Conservation (phyloP, 2,329 filamentous ascomycete genomes). For the Botrytis galanthina region DNA sequence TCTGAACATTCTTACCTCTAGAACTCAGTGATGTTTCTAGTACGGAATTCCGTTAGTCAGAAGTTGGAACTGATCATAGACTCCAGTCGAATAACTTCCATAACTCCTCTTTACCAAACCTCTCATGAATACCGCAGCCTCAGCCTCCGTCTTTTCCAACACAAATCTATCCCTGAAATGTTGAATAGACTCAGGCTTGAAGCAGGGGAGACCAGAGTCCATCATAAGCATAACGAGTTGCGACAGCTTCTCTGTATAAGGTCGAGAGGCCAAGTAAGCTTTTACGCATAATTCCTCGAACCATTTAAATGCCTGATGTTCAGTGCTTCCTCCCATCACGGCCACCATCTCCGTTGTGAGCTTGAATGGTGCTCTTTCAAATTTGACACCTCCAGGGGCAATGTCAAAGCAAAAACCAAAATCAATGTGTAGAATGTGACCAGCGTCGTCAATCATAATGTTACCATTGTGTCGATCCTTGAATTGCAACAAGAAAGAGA, state of each 20-base stretch:
- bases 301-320: conserved; percentile 86
- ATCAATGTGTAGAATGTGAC: conserved; percentile 97
- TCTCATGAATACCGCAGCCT: conserved; percentile 92
- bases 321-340: conserved; percentile 90
- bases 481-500: conserved; percentile 95
- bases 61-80: conserved; percentile 97
- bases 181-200: conserved; percentile 91
- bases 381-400: conserved; percentile 92
- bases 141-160: conserved; percentile 83
- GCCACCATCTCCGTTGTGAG: conserved; percentile 95
- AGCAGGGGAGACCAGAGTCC: conserved; percentile 92
- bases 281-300: conserved; percentile 98
- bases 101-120: conserved; percentile 88
- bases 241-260: conserved; percentile 82
- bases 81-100: conserved; percentile 84
- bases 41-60: conserved; percentile 97
- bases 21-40: conserved; percentile 23
- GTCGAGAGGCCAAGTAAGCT: conserved; percentile 83
- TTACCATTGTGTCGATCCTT: conserved; percentile 99
- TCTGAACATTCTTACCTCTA: background rate
- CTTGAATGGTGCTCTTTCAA: conserved; percentile 98
- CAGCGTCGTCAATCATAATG: conserved; percentile 98
- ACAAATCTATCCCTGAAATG: conserved; percentile 94
- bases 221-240: conserved; percentile 94
- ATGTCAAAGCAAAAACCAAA: conserved; percentile 99